Evolutionary conservation across 495 filamentous ascomycete species (phyloP).

Genomic region (Penicillium samsonianum): DNA sequence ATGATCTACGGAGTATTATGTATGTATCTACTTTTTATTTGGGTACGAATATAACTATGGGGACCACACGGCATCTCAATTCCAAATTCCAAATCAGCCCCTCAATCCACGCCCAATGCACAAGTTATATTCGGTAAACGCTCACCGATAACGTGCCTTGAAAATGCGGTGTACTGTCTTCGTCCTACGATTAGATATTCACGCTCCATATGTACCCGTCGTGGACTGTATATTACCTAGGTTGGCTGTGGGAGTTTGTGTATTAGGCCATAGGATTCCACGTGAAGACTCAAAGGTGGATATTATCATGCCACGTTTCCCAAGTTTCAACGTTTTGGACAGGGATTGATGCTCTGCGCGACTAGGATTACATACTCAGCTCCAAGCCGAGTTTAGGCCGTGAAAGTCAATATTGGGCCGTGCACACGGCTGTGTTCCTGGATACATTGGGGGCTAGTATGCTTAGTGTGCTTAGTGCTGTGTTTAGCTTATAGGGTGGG

Average conservation of each 20-base stretch:
- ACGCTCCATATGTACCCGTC: not conserved
- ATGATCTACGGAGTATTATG: too few relatives aligned
- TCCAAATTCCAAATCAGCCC: not conserved
- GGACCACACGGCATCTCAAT: not conserved
- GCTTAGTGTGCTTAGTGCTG: conserved; percentile 3
- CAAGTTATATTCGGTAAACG: not conserved
- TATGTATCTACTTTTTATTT: too few relatives aligned
- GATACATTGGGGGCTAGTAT: not conserved
- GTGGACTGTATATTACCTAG: not conserved
- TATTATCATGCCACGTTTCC: not conserved
- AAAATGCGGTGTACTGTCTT: not conserved
- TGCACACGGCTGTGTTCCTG: conserved; percentile 1
- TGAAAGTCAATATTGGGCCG: conserved; percentile 2
- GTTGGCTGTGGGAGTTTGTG: not conserved
- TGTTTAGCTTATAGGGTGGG: too few relatives aligned
- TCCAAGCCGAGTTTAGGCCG: conserved; percentile 8
- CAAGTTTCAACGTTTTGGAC: conserved; percentile 1
- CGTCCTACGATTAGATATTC: not conserved
- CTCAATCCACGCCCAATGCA: not conserved
- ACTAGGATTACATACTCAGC: not conserved
- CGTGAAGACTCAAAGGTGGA: not conserved
- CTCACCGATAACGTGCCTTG: not conserved
- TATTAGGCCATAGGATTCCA: not conserved
- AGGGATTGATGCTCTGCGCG: not conserved
- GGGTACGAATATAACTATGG: not conserved